A percentile compares a stretch with the other conserved stretches of the same genome.
Evolutionary conservation across 2,329 filamentous ascomycete species (phyloP).

Genomic region (Xylaria sp.): DNA sequence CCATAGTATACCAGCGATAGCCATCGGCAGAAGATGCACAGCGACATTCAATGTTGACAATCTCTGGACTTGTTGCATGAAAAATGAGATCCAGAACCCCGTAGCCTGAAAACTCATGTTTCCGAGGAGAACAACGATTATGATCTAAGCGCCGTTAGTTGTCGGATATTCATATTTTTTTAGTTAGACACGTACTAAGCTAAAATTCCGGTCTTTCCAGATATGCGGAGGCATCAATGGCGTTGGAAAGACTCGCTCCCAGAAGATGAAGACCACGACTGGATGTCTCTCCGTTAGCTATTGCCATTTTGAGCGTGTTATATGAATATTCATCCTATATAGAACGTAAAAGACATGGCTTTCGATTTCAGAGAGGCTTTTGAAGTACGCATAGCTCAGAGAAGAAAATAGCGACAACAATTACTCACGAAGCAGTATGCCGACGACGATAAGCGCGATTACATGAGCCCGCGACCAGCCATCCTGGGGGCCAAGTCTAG

Average conservation of each 20-base stretch:
- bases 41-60: constrained; percentile 68
- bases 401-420: not conserved
- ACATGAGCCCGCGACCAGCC: constrained; percentile 73
- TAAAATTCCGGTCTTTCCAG: constrained; percentile 73
- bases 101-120: constrained; percentile 71
- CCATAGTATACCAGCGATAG: constrained; percentile 69
- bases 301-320: not conserved
- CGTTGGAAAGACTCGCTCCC: constrained; percentile 65
- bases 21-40: constrained; percentile 73
- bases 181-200: constrained; percentile 57
- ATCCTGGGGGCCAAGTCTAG: constrained; percentile 63
- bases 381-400: not conserved
- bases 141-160: constrained; percentile 55
- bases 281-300: not conserved
- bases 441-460: constrained; percentile 70
- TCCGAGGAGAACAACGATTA: constrained; percentile 67
- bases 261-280: constrained; percentile 67
- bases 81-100: constrained; percentile 72
- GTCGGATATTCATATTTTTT: constrained; percentile 19
- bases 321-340: not conserved
- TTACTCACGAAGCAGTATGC: constrained; percentile 58
- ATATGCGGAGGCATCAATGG: constrained; percentile 65
- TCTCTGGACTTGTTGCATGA: constrained; percentile 68
- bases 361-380: not conserved
- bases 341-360: not conserved